A percentile compares a stretch with the other conserved stretches of the same genome.
Conservation (phyloP, 805 yeast genomes). For the Candida nonsorbophila region DNA sequence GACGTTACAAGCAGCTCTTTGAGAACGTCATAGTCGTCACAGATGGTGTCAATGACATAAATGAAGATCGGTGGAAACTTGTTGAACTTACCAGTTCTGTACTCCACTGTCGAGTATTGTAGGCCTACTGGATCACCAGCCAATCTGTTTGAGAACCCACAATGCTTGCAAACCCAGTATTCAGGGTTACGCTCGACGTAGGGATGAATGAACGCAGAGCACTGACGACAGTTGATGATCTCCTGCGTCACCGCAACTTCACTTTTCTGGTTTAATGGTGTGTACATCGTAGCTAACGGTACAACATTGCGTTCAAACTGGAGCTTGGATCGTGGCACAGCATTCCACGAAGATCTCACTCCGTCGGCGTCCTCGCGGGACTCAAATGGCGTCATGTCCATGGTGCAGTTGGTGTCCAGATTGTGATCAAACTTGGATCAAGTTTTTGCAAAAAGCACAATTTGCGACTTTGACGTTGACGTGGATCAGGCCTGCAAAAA, state of each 20-base stretch:
- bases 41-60: slow-evolving; percentile 62
- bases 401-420: no score
- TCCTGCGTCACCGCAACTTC: slow-evolving; percentile 65
- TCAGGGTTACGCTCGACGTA: slow-evolving; percentile 68
- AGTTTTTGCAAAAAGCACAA: no score
- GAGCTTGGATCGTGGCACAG: slow-evolving; percentile 80
- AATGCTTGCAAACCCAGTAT: slow-evolving; percentile 84
- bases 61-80: slow-evolving; percentile 81
- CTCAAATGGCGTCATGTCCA: slow-evolving; percentile 29
- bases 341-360: slow-evolving; percentile 48
- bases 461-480: no score
- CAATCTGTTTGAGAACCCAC: slow-evolving; percentile 70
- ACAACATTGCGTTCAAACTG: slow-evolving; percentile 91
- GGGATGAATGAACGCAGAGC: slow-evolving; percentile 85
- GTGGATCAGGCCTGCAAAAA: no score
- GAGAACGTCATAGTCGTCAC: slow-evolving; percentile 75
- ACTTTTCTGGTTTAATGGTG: slow-evolving; percentile 82
- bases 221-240: slow-evolving; percentile 31
- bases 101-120: slow-evolving; percentile 75
- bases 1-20: slow-evolving; percentile 76
- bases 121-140: slow-evolving; percentile 68
- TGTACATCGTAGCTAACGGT: slow-evolving; percentile 90
- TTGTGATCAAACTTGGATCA: no score
- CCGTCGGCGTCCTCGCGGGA: slow-evolving; percentile 42
- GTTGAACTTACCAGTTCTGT: slow-evolving; percentile 74